Percentiles rank a stretch among this genome's conserved stretches.
Evolutionary conservation across 768 basidiomycete genomes (phyloP).

Genomic region (Hygrophoropsis aurantiaca): DNA sequence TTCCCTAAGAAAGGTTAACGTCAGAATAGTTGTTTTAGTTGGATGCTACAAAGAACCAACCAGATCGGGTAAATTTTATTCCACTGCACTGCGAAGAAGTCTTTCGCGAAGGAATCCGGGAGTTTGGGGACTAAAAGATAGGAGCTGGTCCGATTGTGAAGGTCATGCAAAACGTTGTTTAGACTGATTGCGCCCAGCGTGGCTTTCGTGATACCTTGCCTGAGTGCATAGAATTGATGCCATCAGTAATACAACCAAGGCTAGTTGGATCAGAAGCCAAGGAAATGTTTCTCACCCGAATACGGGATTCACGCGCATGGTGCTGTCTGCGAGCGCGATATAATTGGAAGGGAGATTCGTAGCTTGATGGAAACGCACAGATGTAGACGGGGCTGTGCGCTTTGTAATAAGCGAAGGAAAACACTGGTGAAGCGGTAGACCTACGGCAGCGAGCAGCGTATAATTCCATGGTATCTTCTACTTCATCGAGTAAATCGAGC

Average conservation of each 20-base stretch:
- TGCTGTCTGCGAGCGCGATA: conserved; percentile 35
- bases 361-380: conserved; percentile 25
- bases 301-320: conserved; percentile 27
- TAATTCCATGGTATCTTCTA: conserved; percentile 13
- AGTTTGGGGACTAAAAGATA: conserved; percentile 28
- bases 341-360: conserved; percentile 30
- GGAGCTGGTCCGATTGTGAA: too few relatives aligned
- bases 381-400: conserved; percentile 19
- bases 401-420: too few relatives aligned
- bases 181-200: conserved; percentile 18
- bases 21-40: too few relatives aligned
- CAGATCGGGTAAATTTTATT: conserved; percentile 12
- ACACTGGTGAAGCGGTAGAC: conserved; percentile 8
- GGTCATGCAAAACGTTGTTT: conserved; percentile 12
- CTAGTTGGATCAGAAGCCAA: too few relatives aligned
- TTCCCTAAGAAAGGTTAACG: too few relatives aligned
- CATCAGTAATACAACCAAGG: not conserved
- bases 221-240: too few relatives aligned
- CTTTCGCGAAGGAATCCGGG: conserved; percentile 7
- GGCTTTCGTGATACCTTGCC: conserved; percentile 20
- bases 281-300: conserved; percentile 18
- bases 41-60: too few relatives aligned
- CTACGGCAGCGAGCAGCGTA: conserved; percentile 14
- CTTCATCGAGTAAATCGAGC: conserved; percentile 26
- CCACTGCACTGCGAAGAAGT: conserved; percentile 14